Percentiles rank a stretch among this genome's conserved stretches.
phyloP scores from a whole-genome alignment of 1,139 yeast species.

The Hanseniaspora uvarum region DNA sequence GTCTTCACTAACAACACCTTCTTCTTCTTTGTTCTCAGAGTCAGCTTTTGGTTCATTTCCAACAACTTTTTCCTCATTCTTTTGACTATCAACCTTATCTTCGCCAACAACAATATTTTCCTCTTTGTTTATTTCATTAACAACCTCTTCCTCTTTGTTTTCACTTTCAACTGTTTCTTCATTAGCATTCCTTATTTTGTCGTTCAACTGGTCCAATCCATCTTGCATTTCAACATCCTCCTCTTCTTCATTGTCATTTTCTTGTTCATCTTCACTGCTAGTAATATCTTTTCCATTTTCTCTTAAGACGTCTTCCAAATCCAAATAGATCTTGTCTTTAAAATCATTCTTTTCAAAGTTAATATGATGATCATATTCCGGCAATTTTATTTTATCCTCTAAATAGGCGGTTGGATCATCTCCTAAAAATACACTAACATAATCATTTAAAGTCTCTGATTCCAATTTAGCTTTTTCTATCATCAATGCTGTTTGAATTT shows the following conservation, averaged over 20 bases:
- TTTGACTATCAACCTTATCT: too few species aligned
- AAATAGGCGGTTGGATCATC: conserved; percentile 67
- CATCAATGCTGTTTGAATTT: conserved; percentile 61
- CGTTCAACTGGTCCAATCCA: background rate
- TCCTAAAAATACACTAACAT: conserved; percentile 72
- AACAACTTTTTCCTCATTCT: too few species aligned
- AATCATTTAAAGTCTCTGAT: conserved; percentile 56
- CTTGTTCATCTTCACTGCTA: conserved; percentile 16
- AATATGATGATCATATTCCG: conserved; percentile 56
- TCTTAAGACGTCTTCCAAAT: conserved; percentile 20
- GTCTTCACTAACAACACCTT: background rate
- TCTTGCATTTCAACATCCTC: conserved; percentile 1
- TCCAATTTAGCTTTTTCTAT: conserved; percentile 73
- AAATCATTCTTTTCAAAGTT: conserved; percentile 26
- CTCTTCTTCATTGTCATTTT: background rate
- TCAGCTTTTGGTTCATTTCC: too few species aligned
- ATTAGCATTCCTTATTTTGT: background rate
- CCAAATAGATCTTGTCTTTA: conserved; percentile 9
- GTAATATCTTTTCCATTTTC: conserved; percentile 10
- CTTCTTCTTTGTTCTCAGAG: background rate
- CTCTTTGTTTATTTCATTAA: background rate
- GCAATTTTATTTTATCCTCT: conserved; percentile 55
- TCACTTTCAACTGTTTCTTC: background rate
- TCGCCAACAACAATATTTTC: background rate
- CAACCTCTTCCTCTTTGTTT: background rate